Conservation (phyloP, 495 filamentous ascomycete genomes). For the Tuber umbilicatum region DNA sequence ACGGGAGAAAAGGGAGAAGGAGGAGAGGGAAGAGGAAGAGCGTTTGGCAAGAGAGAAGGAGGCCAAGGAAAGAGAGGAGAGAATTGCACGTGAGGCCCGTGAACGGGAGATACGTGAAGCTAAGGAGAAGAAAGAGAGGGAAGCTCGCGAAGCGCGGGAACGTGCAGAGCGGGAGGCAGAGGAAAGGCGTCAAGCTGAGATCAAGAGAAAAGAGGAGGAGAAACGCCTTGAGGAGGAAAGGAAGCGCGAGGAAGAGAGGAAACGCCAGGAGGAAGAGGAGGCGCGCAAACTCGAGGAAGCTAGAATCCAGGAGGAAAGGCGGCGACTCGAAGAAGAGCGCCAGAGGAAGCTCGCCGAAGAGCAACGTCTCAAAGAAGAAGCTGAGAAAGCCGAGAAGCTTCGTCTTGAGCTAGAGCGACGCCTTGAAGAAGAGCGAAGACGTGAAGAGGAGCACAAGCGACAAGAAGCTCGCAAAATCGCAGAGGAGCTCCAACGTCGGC, state of each 20-base stretch:
- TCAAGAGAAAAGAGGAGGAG: slow-evolving; percentile 4
- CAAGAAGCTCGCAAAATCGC: slow-evolving; percentile 29
- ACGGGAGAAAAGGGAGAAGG: slow-evolving; percentile 24
- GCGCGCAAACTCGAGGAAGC: slow-evolving; percentile 13
- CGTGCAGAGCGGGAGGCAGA: slow-evolving; percentile 19
- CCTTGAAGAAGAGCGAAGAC: slow-evolving; percentile 35
- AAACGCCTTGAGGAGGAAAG: slow-evolving; percentile 28
- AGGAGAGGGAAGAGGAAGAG: slow-evolving; percentile 35
- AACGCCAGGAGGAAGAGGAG: slow-evolving; percentile 13
- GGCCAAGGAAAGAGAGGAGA: slow-evolving; percentile 13
- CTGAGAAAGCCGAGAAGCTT: slow-evolving; percentile 29
- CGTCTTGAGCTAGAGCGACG: slow-evolving; percentile 33
- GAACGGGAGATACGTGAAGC: slow-evolving; percentile 26
- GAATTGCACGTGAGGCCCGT: slow-evolving; percentile 6
- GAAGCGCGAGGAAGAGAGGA: slow-evolving; percentile 25
- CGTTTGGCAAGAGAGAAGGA: slow-evolving; percentile 23
- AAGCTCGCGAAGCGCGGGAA: slow-evolving; percentile 20
- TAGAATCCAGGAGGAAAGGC: slow-evolving; percentile 12
- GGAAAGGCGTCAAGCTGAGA: slow-evolving; percentile 28
- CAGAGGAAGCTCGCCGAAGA: slow-evolving; percentile 35
- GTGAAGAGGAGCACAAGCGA: slow-evolving; percentile 34
- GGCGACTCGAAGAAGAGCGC: slow-evolving; percentile 23
- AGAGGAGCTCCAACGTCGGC: slow-evolving; percentile 36
- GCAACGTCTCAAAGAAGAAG: slow-evolving; percentile 33
- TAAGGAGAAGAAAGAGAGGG: slow-evolving; percentile 17